These are phyloP conservation scores for Sabuloglossum arenarium DNA, from an alignment of 495 filamentous ascomycete genomes.

Conservation along the genomic window DNA sequence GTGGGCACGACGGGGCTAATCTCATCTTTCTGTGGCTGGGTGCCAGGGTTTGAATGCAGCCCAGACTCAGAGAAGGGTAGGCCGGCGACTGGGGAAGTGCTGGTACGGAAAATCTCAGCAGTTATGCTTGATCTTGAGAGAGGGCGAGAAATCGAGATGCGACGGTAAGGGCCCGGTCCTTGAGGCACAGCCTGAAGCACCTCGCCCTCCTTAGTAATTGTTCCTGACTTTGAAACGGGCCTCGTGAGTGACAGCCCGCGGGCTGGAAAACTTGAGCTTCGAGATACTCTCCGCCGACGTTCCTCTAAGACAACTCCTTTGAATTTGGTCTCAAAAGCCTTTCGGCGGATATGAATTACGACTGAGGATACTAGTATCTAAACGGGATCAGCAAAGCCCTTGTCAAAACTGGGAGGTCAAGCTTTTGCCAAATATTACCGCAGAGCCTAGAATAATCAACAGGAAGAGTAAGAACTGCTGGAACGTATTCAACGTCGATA, in stretches of 20 bases:
- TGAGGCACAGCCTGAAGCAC: neutral
- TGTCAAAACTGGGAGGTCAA: neutral
- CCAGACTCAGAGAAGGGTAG: neutral
- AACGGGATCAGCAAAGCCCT: neutral
- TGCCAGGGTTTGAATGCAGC: neutral
- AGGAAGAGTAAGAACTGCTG: slow-evolving; percentile 60
- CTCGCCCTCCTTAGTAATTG: neutral
- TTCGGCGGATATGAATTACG: slow-evolving; percentile 42
- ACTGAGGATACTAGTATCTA: slow-evolving; percentile 39
- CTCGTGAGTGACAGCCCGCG: neutral
- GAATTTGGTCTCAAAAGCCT: slow-evolving; percentile 50
- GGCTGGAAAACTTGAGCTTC: neutral
- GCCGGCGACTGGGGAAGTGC: too few relatives aligned
- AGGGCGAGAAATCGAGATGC: neutral
- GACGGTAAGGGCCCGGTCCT: neutral
- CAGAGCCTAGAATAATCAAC: slow-evolving; percentile 50
- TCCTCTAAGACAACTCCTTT: slow-evolving; percentile 25
- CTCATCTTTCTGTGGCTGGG: neutral
- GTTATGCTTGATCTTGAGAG: neutral
- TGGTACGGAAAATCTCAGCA: too few relatives aligned
- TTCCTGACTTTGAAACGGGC: slow-evolving; percentile 1
- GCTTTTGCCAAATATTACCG: slow-evolving; percentile 7
- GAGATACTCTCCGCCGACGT: neutral
- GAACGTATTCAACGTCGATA: slow-evolving; percentile 51
- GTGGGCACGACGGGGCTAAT: neutral